Percentiles rank a stretch among this genome's conserved stretches.
These are phyloP conservation scores for Cutaneotrichosporon sp. DNA, from an alignment of 1,284 basidiomycete genomes.

Conservation along the genomic window DNA sequence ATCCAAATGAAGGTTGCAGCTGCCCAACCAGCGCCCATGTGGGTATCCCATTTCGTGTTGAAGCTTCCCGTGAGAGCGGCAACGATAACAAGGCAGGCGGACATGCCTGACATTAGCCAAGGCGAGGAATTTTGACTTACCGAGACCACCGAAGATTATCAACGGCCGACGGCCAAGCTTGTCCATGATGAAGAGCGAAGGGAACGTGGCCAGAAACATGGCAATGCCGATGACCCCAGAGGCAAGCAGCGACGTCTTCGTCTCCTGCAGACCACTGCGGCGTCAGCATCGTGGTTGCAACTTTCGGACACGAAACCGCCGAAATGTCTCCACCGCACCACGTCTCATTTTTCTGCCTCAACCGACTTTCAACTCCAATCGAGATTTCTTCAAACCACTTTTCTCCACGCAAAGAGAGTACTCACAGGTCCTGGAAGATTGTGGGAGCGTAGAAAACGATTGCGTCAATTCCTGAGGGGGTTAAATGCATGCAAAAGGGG, in stretches of 20 bases:
- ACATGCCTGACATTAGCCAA: constrained; percentile 13
- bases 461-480: neutral
- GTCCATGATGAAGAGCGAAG: constrained; percentile 30
- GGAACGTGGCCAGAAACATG: constrained; percentile 38
- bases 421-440: constrained; percentile 14
- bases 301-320: too few species aligned
- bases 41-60: constrained; percentile 8
- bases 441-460: constrained; percentile 21
- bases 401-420: too few species aligned
- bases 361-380: too few species aligned
- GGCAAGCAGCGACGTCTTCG: constrained; percentile 36
- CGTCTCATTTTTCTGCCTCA: too few species aligned
- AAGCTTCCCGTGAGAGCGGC: constrained; percentile 18
- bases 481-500: neutral
- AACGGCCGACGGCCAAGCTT: constrained; percentile 27
- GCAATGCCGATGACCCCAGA: constrained; percentile 41
- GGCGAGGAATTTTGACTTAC: too few species aligned
- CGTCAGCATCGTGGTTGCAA: too few species aligned
- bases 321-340: too few species aligned
- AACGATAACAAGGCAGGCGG: constrained; percentile 22
- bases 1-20: constrained; percentile 23
- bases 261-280: constrained; percentile 25
- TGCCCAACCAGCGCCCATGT: constrained; percentile 15
- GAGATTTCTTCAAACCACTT: too few species aligned
- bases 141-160: constrained; percentile 21